Evolutionary conservation across 2,329 filamentous ascomycete genomes (phyloP), one percentile per base, ranked within the genome.

Genomic region (Verticillium tricorpus): DNA sequence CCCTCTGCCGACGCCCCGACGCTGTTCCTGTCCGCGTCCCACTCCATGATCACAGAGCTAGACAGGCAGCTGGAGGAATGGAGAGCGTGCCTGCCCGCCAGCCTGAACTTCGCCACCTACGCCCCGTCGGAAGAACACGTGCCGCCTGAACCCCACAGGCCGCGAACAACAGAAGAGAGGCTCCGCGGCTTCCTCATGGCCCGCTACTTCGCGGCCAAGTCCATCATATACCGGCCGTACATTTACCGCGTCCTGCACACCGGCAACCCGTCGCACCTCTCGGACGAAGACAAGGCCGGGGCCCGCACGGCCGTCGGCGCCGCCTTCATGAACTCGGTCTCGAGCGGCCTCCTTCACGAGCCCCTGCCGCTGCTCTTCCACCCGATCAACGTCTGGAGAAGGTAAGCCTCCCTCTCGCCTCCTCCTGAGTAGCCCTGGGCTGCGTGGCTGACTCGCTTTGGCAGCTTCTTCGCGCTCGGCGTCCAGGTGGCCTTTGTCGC

Each of bases 21-120:
- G 2, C 14, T 50, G 4, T 61, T 61, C n/a, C 55, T 52, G 6
- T 57, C 28, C 8, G 31, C 56, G 5, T 56, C 61, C 2, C 57
- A 56, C 14, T 59, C 61, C 22, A 32, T 62, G 14, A 59, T 62
- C 11, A 19, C 34, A 5, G 61, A 62, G 32, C 57, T 62, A 7
- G 61, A 62, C 55, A 31, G 61, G 15, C 61, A 62, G n/a, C 57
- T 62, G 25, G 61, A 62, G 34, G 61, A 62, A 32, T 62, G 61
- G 61, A 14, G 61, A 12, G 57, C 32, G 5, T 59, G 61, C 19
- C 52, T 62, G 3, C 61, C 61, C 12, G 28, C 31, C 5, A 22
- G 22, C 31, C 56, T 62, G 3, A 32, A 57, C 14, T 62, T 62
- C 34, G 6, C 45, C 12, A 2, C 40, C 4, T 62, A 59, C 34